Conservation (phyloP, 495 filamentous ascomycete species). For the Parathielavia hyrcaniae region DNA sequence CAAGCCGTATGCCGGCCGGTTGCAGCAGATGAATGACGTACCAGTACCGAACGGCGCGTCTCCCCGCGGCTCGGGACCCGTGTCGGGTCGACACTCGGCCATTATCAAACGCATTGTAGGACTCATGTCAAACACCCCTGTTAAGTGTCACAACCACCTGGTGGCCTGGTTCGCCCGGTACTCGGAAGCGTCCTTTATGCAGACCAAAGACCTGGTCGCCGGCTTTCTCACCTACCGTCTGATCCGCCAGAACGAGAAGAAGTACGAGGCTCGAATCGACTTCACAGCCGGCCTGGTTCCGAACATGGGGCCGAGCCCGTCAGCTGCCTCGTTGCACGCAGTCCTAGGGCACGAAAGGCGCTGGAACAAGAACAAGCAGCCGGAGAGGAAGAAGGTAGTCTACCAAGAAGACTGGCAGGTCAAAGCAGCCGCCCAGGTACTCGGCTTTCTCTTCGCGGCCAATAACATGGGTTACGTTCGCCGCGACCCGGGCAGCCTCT, state of each 20-base stretch:
- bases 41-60: conserved; percentile 9
- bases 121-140: conserved; percentile 66
- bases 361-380: conserved; percentile 39
- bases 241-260: conserved; percentile 64
- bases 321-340: conserved; percentile 63
- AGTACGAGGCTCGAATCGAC: conserved; percentile 50
- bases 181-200: conserved; percentile 61
- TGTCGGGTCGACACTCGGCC: conserved; percentile 60
- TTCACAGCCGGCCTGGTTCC: conserved; percentile 63
- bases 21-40: conserved; percentile 21
- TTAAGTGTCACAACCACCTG: conserved; percentile 73
- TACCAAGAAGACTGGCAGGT: conserved; percentile 93
- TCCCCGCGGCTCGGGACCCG: conserved; percentile 25
- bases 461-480: conserved; percentile 54
- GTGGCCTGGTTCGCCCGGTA: conserved; percentile 79
- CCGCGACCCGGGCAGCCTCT: conserved; percentile 13
- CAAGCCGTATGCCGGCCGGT: conserved; percentile 33
- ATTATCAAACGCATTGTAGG: conserved; percentile 85
- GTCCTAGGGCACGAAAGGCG: conserved; percentile 54
- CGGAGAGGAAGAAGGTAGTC: conserved; percentile 50
- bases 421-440: conserved; percentile 70
- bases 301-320: conserved; percentile 55
- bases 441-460: conserved; percentile 76
- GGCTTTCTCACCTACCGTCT: conserved; percentile 81
- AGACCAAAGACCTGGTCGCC: conserved; percentile 65